Conservation (phyloP, 1,284 basidiomycete species). For the Irpex sp. region DNA sequence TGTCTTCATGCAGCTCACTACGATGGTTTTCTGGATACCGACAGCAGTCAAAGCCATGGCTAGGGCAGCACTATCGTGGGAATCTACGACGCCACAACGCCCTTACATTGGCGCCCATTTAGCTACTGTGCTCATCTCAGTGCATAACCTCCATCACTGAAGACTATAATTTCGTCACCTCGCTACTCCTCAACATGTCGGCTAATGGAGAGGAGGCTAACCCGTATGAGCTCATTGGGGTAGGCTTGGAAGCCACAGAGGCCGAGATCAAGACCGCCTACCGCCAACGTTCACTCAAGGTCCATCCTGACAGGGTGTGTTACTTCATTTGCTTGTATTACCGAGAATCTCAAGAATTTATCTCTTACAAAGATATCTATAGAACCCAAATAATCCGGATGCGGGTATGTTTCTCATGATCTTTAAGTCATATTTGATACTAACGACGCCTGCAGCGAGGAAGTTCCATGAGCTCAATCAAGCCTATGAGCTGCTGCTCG, state of each 20-base stretch:
- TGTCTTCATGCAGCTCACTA: background rate
- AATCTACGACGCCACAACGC: background rate
- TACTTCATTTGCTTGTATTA: slow-evolving; percentile 11
- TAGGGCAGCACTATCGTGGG: background rate
- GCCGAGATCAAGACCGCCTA: slow-evolving; percentile 83
- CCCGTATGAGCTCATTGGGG: slow-evolving; percentile 72
- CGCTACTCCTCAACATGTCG: slow-evolving; percentile 13
- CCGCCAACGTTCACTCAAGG: slow-evolving; percentile 76
- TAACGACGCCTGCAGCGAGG: slow-evolving; percentile 38
- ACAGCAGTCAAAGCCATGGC: background rate
- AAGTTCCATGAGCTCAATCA: slow-evolving; percentile 87
- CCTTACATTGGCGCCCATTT: background rate
- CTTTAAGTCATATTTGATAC: background rate
- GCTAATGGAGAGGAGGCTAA: slow-evolving; percentile 46
- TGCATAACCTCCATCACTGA: background rate
- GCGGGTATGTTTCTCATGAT: slow-evolving; percentile 43
- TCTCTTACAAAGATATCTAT: slow-evolving; percentile 19
- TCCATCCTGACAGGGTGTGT: slow-evolving; percentile 83
- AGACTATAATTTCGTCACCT: too few relatives aligned
- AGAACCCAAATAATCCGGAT: slow-evolving; percentile 78
- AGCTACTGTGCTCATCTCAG: too few relatives aligned
- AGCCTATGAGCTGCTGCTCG: slow-evolving; percentile 81
- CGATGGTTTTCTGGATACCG: background rate
- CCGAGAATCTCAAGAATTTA: slow-evolving; percentile 14
- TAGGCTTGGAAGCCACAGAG: slow-evolving; percentile 69